Evolutionary conservation across 2,329 filamentous ascomycete species (phyloP).

Genomic region (Diaporthe ampelina): DNA sequence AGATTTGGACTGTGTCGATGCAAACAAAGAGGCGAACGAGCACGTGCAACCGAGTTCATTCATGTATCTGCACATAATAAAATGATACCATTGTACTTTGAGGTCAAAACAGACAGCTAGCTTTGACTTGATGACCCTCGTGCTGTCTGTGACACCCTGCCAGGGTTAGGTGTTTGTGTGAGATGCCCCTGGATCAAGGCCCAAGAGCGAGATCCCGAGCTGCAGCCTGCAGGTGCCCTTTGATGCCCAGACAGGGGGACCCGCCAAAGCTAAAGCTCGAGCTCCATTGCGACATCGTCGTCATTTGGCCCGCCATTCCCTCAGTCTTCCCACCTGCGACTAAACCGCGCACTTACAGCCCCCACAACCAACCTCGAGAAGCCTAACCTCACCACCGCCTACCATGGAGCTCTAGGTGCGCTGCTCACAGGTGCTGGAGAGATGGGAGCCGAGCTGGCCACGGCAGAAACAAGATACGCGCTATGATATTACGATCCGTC

Average conservation of each 20-base stretch:
- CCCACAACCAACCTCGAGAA: not conserved
- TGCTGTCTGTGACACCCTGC: not conserved
- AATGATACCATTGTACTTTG: too few relatives aligned
- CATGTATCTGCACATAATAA: too few relatives aligned
- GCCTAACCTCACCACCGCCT: not conserved
- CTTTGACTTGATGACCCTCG: too few relatives aligned
- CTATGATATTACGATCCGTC: slow-evolving; percentile 37
- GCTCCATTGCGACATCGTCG: slow-evolving; percentile 31
- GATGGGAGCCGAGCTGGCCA: slow-evolving; percentile 26
- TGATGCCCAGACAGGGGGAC: not conserved
- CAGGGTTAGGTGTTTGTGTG: slow-evolving; percentile 12
- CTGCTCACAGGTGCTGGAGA: slow-evolving; percentile 5
- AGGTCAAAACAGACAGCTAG: too few relatives aligned
- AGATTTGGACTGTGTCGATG: too few relatives aligned
- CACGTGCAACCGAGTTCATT: too few relatives aligned
- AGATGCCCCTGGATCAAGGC: not conserved
- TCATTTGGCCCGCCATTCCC: slow-evolving; percentile 23
- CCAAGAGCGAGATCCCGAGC: not conserved
- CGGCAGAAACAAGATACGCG: not conserved
- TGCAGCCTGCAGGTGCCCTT: slow-evolving; percentile 17
- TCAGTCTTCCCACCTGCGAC: not conserved
- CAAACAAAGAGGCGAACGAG: not conserved
- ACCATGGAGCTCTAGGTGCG: slow-evolving; percentile 15
- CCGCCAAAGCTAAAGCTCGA: slow-evolving; percentile 17
- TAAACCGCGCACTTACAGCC: slow-evolving; percentile 6